A percentile compares a stretch with the other conserved stretches of the same genome.
These are phyloP conservation scores for Calendula officinalis DNA, from an alignment of 129 eudicot genomes.

Conservation along the genomic window DNA sequence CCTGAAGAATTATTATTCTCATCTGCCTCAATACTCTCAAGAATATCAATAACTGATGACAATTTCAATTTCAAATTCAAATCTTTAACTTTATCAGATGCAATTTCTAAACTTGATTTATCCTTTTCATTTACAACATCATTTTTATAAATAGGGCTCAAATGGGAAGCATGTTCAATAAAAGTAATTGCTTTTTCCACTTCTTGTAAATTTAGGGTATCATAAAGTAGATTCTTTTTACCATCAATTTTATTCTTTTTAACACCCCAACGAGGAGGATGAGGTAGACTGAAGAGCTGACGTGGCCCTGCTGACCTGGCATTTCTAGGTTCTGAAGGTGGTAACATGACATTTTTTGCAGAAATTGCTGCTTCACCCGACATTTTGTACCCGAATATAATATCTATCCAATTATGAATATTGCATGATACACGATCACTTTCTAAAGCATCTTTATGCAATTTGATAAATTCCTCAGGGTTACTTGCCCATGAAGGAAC, in stretches of 20 bases:
- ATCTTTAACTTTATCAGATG: slow-evolving; percentile 17
- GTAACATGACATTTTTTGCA: slow-evolving; percentile 94
- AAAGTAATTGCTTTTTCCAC: slow-evolving; percentile 76
- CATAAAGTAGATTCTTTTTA: slow-evolving; percentile 31
- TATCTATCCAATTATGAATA: slow-evolving; percentile 93
- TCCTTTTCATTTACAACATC: slow-evolving; percentile 29
- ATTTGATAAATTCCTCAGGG: slow-evolving; percentile 76
- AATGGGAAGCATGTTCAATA: slow-evolving; percentile 71
- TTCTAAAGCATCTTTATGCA: slow-evolving; percentile 90
- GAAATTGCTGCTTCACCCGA: slow-evolving; percentile 81
- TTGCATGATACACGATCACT: slow-evolving; percentile 67
- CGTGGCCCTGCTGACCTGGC: slow-evolving; percentile 78
- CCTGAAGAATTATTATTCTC: slow-evolving; percentile 49
- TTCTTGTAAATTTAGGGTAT: slow-evolving; percentile 40
- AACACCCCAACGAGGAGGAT: slow-evolving; percentile 66
- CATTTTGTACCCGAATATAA: slow-evolving; percentile 94
- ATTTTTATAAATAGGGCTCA: slow-evolving; percentile 53
- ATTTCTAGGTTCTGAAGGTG: slow-evolving; percentile 56
- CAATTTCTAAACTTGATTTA: slow-evolving; percentile 16
- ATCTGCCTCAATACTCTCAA: slow-evolving; percentile 68
- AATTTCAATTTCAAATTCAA: slow-evolving; percentile 24
- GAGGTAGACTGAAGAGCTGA: slow-evolving; percentile 88
- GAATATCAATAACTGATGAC: slow-evolving; percentile 49
- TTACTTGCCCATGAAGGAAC: slow-evolving; percentile 88
- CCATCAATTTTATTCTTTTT: slow-evolving; percentile 29